Conservation (phyloP, 2,329 filamentous ascomycete species). For the Botrytis aclada region DNA sequence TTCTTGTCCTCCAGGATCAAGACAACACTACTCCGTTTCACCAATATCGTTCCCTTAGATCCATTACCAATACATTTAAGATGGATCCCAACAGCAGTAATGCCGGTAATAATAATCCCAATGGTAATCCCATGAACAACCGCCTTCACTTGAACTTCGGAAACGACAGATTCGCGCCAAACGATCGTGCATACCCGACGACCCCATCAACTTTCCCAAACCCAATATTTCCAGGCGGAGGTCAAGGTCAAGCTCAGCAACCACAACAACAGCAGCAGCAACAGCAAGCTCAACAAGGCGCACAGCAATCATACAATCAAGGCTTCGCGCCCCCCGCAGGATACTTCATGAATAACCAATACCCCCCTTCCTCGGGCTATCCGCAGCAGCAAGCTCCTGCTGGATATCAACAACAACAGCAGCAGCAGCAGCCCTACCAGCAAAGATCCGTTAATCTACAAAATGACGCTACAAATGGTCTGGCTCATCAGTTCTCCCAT, state of each 20-base stretch:
- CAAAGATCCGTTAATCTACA: constrained; percentile 51
- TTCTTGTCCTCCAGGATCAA: constrained; percentile 9
- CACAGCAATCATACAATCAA: constrained; percentile 44
- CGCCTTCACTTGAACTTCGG: constrained; percentile 37
- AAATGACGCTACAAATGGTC: constrained; percentile 84
- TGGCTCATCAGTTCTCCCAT: constrained; percentile 95
- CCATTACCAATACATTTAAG: constrained; percentile 5
- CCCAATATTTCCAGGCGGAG: constrained; percentile 55
- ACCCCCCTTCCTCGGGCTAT: constrained; percentile 41
- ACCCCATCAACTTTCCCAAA: constrained; percentile 96
- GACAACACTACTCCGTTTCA: constrained; percentile 9
- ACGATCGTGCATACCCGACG: constrained; percentile 73
- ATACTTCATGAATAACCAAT: constrained; percentile 61
- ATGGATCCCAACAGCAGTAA: constrained; percentile 21
- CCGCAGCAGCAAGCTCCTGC: constrained; percentile 51
- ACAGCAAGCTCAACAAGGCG: constrained; percentile 38
- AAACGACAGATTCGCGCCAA: constrained; percentile 57
- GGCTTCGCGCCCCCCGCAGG: constrained; percentile 45
- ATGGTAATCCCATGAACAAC: constrained; percentile 29
- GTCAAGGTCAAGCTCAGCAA: constrained; percentile 37
- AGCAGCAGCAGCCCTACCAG: constrained; percentile 48
- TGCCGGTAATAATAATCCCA: constrained; percentile 18
- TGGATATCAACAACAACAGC: constrained; percentile 48
- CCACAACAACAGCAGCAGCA: constrained; percentile 40
- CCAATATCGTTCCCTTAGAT: constrained; percentile 1